Evolutionary conservation across 441 rosid genomes (phyloP).

Genomic region (Flueggea neowawraea): DNA sequence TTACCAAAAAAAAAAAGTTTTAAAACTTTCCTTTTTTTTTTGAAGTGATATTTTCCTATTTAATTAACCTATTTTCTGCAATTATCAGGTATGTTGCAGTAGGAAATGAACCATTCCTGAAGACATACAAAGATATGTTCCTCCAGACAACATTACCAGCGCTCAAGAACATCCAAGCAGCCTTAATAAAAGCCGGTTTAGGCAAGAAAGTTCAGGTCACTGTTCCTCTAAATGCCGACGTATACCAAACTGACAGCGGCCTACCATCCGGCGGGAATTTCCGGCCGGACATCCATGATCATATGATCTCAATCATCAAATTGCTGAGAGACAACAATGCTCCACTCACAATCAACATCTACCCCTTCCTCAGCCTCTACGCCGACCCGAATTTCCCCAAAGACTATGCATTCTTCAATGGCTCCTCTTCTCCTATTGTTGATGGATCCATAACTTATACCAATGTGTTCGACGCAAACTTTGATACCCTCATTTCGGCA

Average conservation of each 20-base stretch:
- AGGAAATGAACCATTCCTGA: conserved; percentile 78
- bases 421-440: conserved; percentile 41
- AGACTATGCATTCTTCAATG: conserved; percentile 65
- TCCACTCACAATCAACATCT: conserved; percentile 65
- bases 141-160: conserved; percentile 59
- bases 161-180: conserved; percentile 73
- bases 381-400: conserved; percentile 65
- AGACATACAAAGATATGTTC: conserved; percentile 46
- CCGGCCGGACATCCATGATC: conserved; percentile 53
- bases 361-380: conserved; percentile 78
- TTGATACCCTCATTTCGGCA: conserved; percentile 64
- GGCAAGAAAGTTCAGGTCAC: conserved; percentile 65
- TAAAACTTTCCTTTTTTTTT: no score
- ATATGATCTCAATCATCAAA: conserved; percentile 57
- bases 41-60: no score
- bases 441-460: conserved; percentile 68
- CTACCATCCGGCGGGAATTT: conserved; percentile 73
- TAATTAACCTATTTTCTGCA: background rate
- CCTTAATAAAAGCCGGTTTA: conserved; percentile 70
- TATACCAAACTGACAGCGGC: conserved; percentile 42
- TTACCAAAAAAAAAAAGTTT: no score
- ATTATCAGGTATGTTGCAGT: conserved; percentile 60
- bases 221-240: conserved; percentile 78
- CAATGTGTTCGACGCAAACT: conserved; percentile 78
- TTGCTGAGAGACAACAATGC: conserved; percentile 52